These are phyloP conservation scores for Acer negundo DNA, from an alignment of 345 rosid genomes.

Conservation along the genomic window DNA sequence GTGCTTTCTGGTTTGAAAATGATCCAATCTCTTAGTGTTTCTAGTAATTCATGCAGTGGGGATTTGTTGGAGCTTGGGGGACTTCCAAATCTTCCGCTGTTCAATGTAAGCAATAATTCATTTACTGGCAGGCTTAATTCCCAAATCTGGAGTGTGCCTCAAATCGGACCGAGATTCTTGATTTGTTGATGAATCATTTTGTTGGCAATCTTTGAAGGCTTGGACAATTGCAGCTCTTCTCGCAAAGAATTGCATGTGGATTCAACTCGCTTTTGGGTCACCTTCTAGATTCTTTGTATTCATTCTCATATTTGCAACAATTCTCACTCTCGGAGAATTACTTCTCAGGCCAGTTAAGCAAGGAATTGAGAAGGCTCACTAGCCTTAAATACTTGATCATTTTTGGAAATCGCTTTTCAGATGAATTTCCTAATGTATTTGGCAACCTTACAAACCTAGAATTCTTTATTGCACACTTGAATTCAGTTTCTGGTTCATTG, in stretches of 20 bases:
- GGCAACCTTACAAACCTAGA: conserved; percentile 57
- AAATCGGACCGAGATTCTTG: conserved; percentile 53
- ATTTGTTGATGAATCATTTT: conserved; percentile 67
- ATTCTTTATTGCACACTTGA: conserved; percentile 63
- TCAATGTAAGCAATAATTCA: conserved; percentile 82
- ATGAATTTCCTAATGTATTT: conserved; percentile 67
- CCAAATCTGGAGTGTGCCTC: conserved; percentile 52
- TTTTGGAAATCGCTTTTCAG: conserved; percentile 61
- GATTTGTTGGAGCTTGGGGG: conserved; percentile 42
- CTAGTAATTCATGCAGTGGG: conserved; percentile 66
- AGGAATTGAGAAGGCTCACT: conserved; percentile 66
- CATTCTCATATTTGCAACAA: conserved; percentile 48
- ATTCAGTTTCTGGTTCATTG: conserved; percentile 65
- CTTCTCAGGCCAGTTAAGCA: conserved; percentile 63
- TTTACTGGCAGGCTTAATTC: conserved; percentile 55
- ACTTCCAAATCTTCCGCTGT: conserved; percentile 53
- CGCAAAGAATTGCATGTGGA: conserved; percentile 58
- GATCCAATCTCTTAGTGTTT: conserved; percentile 60
- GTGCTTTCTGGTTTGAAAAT: conserved; percentile 55
- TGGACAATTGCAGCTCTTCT: conserved; percentile 57
- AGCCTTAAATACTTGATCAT: conserved; percentile 55
- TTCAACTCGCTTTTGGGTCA: conserved; percentile 55
- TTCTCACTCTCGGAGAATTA: conserved; percentile 64
- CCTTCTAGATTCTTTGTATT: conserved; percentile 59
- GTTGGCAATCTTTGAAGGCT: conserved; percentile 56